phyloP scores from a whole-genome alignment of 306 rosid genomes.

The Malus sieversii region DNA sequence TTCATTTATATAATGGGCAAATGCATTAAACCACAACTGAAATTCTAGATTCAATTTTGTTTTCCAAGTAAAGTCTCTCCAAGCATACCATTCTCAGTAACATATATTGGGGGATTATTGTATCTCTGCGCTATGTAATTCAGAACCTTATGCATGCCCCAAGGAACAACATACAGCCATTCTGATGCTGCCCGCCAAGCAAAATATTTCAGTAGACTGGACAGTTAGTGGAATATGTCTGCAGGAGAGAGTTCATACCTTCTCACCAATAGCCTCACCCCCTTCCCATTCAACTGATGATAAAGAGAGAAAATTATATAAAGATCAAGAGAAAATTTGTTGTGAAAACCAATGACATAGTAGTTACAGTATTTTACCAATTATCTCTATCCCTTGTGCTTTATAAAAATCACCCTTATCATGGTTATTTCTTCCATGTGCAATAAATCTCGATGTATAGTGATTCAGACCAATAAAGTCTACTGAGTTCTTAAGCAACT shows the following conservation, averaged over 20 bases:
- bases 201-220: conserved; percentile 10
- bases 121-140: conserved; percentile 60
- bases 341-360: background rate
- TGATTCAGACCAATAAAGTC: conserved; percentile 86
- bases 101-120: conserved; percentile 44
- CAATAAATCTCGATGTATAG: conserved; percentile 80
- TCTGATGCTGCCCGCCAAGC: conserved; percentile 89
- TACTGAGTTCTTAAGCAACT: conserved; percentile 46
- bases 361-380: conserved; percentile 33
- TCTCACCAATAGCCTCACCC: conserved; percentile 77
- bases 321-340: conserved; percentile 6
- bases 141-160: conserved; percentile 76
- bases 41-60: background rate
- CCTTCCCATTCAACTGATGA: conserved; percentile 74
- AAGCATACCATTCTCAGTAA: conserved; percentile 83
- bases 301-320: conserved; percentile 12
- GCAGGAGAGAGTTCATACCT: conserved; percentile 36
- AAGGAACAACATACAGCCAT: conserved; percentile 94
- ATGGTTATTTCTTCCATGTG: conserved; percentile 35
- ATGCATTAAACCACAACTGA: background rate
- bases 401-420: conserved; percentile 38
- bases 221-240: background rate
- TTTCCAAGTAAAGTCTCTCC: background rate
- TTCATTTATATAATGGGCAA: too few species aligned
- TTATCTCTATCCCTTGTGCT: conserved; percentile 50